Evolutionary conservation across 495 filamentous ascomycete genomes (phyloP).

Genomic region (Trichoderma virens): DNA sequence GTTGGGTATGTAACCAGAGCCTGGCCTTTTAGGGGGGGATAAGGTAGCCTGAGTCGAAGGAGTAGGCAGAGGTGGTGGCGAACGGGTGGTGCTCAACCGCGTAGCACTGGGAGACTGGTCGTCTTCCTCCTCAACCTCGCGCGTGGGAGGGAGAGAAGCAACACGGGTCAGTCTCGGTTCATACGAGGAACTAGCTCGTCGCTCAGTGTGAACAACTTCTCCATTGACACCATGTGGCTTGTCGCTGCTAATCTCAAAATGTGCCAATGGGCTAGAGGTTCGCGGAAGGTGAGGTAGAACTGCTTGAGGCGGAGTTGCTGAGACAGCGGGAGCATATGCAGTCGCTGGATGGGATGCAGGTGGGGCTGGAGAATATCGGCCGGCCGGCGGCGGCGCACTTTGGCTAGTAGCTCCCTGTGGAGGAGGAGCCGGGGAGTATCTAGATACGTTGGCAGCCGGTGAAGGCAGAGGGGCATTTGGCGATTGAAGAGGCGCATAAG

Average conservation of each 20-base stretch:
- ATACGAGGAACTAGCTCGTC: constrained; percentile 40
- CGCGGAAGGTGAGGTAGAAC: constrained; percentile 68
- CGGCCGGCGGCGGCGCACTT: constrained; percentile 28
- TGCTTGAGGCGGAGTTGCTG: constrained; percentile 32
- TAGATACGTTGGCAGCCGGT: constrained; percentile 33
- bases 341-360: constrained; percentile 28
- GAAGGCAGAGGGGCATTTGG: constrained; percentile 30
- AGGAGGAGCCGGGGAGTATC: constrained; percentile 57
- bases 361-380: constrained; percentile 48
- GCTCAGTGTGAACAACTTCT: constrained; percentile 28
- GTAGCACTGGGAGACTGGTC: constrained; percentile 8
- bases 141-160: constrained; percentile 43
- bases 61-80: constrained; percentile 39
- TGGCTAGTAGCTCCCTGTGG: constrained; percentile 25
- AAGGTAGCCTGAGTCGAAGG: constrained; percentile 26
- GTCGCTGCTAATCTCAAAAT: constrained; percentile 47
- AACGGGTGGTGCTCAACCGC: neutral
- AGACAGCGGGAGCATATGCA: constrained; percentile 30
- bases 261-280: constrained; percentile 77
- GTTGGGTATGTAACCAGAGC: constrained; percentile 39
- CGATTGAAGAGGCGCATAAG: constrained; percentile 47
- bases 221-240: constrained; percentile 26
- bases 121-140: constrained; percentile 46
- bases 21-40: constrained; percentile 47
- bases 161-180: constrained; percentile 37